Base-by-base conservation (phyloP, 2,329 filamentous ascomycete species). In the Fusarium drepaniforme region DNA sequence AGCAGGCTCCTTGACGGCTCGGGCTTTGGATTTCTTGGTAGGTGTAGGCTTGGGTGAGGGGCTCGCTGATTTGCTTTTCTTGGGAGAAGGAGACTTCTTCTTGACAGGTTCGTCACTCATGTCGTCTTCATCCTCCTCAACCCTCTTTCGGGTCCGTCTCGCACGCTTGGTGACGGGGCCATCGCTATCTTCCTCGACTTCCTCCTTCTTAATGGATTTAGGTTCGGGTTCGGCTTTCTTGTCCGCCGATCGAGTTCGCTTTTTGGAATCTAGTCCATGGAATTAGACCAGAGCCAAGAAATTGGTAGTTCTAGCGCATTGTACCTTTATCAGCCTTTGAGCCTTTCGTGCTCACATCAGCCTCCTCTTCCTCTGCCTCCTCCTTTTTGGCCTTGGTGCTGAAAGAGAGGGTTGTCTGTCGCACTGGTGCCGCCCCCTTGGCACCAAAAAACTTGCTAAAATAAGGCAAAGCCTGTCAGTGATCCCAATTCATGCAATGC, bases 391-490 rank as follows among this genome's bases (percentile, higher is more conserved):
- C 80, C 80, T 90, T 91, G 59, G 90, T 91, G 40, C 91, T 91
- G 80, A 97, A 97, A 0, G 93, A 89, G 44, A 97, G 85, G 77
- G 92, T 97, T 1, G 94, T 93, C 83, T 98, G 95, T 81, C 95
- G 93, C 42, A 89, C 88, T 15, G 91, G 90, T 21, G 89, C 74
- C 7, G 75, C 85, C 0, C 89, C 83, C 76, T 88, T 89, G 7
- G 88, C 83, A 61, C 91, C 92, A 81, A 98, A 97, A 85, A 98
- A 98, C 82, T 96, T 97, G 72, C 96, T 98, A 62, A 18, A 60
- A 28, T 8, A 23, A 35, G 42, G 7, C 30, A 66, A 64, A 40
- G 28, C 18, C 25, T 30, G 73, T 75, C 51, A 75, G 72, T 33
- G 18, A 57, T 18, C 25, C 18, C 12, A 33, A 25, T 66, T 64